Evolutionary conservation across 345 rosid species (phyloP).

Genomic region (Heritiera fomes): DNA sequence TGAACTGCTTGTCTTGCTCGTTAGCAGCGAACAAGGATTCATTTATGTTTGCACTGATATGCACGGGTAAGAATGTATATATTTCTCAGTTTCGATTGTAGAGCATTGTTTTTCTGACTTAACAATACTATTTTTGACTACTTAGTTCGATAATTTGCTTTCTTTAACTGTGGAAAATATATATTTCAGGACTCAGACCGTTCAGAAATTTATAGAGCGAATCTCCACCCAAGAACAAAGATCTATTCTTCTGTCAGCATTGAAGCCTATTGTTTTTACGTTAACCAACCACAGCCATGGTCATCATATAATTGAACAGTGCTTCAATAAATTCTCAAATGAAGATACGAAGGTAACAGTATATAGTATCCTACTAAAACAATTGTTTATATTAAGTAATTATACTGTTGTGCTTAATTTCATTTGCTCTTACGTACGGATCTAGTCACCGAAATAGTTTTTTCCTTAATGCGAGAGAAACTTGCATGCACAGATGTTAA

Average conservation of each 20-base stretch:
- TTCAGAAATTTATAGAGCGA: constrained; percentile 29
- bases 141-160: no score
- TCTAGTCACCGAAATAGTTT: no score
- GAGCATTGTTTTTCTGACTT: background rate
- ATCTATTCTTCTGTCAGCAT: constrained; percentile 7
- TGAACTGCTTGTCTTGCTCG: constrained; percentile 15
- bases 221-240: constrained; percentile 15
- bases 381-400: no score
- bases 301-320: constrained; percentile 33
- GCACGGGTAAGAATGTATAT: constrained; percentile 25
- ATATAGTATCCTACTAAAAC: background rate
- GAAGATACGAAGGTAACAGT: constrained; percentile 25
- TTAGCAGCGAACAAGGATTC: constrained; percentile 14
- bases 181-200: constrained; percentile 21
- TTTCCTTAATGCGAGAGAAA: no score
- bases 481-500: no score
- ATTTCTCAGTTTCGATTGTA: background rate
- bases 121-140: no score
- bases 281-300: constrained; percentile 32
- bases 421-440: no score
- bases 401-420: no score
- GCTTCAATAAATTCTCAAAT: constrained; percentile 21
- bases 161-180: no score
- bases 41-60: constrained; percentile 22
- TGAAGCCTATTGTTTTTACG: constrained; percentile 14